These are phyloP conservation scores for Malassezia yamatoensis DNA, from an alignment of 1,284 basidiomycete genomes.

Conservation along the genomic window DNA sequence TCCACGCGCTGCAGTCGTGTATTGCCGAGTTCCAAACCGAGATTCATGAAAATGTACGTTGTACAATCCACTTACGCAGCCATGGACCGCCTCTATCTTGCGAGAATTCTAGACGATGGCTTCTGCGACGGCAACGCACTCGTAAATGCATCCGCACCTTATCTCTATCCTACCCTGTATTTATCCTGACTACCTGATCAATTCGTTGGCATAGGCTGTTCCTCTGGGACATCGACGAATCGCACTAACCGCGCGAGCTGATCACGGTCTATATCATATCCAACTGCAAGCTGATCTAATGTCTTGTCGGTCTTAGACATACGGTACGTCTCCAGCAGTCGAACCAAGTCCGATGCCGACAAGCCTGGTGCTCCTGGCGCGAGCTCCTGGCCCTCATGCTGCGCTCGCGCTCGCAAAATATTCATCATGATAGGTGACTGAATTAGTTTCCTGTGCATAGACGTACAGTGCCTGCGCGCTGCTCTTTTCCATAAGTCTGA, in stretches of 20 bases:
- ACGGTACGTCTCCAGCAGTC: conserved; percentile 8
- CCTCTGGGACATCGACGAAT: not conserved
- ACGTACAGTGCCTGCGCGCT: not conserved
- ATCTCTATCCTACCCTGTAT: too few species aligned
- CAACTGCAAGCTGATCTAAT: conserved; percentile 12
- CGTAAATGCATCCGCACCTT: too few species aligned
- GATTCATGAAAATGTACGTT: conserved; percentile 11
- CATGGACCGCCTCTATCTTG: conserved; percentile 14
- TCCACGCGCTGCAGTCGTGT: conserved; percentile 7
- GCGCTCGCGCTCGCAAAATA: conserved; percentile 8
- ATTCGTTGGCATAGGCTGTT: conserved; percentile 3
- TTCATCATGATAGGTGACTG: conserved; percentile 6
- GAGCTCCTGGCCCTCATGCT: conserved; percentile 2
- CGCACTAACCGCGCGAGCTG: conserved; percentile 2
- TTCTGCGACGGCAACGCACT: too few species aligned
- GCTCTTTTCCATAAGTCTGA: not conserved
- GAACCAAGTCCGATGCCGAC: conserved; percentile 6
- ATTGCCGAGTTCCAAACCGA: conserved; percentile 10
- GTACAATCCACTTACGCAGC: conserved; percentile 1
- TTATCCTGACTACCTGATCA: too few species aligned
- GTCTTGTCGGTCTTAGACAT: not conserved
- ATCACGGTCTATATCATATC: conserved; percentile 8
- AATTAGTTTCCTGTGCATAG: not conserved
- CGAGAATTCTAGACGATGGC: conserved; percentile 1
- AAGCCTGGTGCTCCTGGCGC: not conserved